These are phyloP conservation scores for Helenozyma rhizophorensis DNA, from an alignment of 805 yeast species.

Conservation along the genomic window DNA sequence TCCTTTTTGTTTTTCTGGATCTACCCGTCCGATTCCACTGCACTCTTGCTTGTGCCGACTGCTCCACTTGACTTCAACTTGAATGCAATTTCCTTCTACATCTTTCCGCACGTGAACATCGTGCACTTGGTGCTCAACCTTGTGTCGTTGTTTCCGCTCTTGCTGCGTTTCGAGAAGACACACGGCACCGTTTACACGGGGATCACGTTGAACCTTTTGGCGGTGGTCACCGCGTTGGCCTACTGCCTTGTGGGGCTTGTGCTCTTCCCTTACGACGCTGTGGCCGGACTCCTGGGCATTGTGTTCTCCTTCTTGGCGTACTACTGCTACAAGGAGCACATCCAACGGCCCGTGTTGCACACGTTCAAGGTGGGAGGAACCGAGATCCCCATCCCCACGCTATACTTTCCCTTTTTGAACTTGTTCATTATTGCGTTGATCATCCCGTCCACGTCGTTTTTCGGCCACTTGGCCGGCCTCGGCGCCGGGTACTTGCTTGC, in stretches of 20 bases:
- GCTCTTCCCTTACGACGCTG: constrained; percentile 49
- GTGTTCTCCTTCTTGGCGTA: constrained; percentile 63
- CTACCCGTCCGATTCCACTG: constrained; percentile 15
- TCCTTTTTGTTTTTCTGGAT: constrained; percentile 41
- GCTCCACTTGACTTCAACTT: constrained; percentile 46
- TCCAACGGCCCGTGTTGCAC: constrained; percentile 35
- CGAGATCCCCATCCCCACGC: constrained; percentile 51
- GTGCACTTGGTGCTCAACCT: constrained; percentile 61
- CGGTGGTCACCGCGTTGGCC: constrained; percentile 64
- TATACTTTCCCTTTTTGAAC: constrained; percentile 49
- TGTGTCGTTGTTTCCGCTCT: constrained; percentile 52
- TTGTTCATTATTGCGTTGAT: constrained; percentile 48
- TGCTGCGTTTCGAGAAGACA: constrained; percentile 60
- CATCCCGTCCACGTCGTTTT: constrained; percentile 63
- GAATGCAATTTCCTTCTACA: constrained; percentile 63
- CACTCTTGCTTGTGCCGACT: constrained; percentile 33
- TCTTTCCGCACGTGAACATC: constrained; percentile 60
- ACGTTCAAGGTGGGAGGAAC: constrained; percentile 27
- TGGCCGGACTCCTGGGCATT: constrained; percentile 72
- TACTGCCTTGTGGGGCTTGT: constrained; percentile 49
- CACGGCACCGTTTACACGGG: constrained; percentile 90
- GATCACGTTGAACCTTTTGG: constrained; percentile 65
- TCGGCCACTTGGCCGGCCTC: constrained; percentile 71
- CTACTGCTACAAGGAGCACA: constrained; percentile 47
- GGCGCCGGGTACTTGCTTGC: constrained; percentile 62